Conservation (phyloP, 208 protist species). For the Crithidia bombi region DNA sequence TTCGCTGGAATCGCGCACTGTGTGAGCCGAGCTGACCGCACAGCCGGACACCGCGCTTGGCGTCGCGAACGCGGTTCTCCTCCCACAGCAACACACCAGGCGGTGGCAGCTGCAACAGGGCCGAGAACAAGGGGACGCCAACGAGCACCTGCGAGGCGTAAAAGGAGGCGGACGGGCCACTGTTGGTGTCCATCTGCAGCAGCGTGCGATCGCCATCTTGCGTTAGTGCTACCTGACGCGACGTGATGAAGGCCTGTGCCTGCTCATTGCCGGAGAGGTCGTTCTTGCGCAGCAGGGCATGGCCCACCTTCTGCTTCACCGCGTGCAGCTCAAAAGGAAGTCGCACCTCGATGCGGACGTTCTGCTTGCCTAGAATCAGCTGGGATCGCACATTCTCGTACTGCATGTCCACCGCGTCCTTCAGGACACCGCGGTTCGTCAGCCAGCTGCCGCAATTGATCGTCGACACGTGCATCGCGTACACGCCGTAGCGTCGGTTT, state of each 20-base stretch:
- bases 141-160: slow-evolving; percentile 72
- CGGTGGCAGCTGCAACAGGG: slow-evolving; percentile 58
- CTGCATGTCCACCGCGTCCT: slow-evolving; percentile 37
- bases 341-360: slow-evolving; percentile 14
- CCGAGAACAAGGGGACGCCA: slow-evolving; percentile 54
- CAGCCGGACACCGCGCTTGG: slow-evolving; percentile 48
- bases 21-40: slow-evolving; percentile 56
- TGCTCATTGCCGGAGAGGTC: slow-evolving; percentile 57
- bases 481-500: slow-evolving; percentile 55
- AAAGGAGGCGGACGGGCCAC: slow-evolving; percentile 39
- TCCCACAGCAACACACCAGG: slow-evolving; percentile 71
- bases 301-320: slow-evolving; percentile 37
- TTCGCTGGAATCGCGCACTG: slow-evolving; percentile 54
- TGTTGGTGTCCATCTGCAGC: slow-evolving; percentile 75
- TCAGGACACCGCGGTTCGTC: slow-evolving; percentile 34
- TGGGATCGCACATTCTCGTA: slow-evolving; percentile 53
- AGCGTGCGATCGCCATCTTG: slow-evolving; percentile 52
- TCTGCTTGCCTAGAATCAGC: slow-evolving; percentile 39
- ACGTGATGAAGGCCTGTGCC: slow-evolving; percentile 63
- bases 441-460: slow-evolving; percentile 45
- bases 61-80: slow-evolving; percentile 63
- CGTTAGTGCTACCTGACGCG: slow-evolving; percentile 66
- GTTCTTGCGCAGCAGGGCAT: slow-evolving; percentile 65
- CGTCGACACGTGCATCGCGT: slow-evolving; percentile 74
- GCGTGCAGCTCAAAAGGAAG: slow-evolving; percentile 44